Conservation (phyloP, 23 red algal genomes). For the Gracilaria caudata region DNA sequence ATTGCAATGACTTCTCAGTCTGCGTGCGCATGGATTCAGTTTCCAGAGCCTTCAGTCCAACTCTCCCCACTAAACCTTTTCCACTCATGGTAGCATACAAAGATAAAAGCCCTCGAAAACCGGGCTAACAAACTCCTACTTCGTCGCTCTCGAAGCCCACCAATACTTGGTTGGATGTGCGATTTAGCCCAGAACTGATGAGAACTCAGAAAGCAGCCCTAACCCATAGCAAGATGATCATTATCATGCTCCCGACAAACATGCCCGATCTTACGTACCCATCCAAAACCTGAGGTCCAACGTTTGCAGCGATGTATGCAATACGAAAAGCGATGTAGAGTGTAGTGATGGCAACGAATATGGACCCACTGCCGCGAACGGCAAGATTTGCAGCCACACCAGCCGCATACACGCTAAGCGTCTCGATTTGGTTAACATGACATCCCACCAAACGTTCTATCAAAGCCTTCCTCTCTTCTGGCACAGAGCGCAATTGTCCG, state of each 20-base stretch:
- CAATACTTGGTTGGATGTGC: no score
- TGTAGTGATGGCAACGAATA: slow-evolving; percentile 11
- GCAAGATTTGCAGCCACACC: slow-evolving; percentile 23
- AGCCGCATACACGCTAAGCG: slow-evolving; percentile 30
- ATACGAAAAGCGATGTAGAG: slow-evolving; percentile 35
- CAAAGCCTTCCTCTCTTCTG: slow-evolving; percentile 24
- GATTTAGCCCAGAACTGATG: no score
- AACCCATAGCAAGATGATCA: not conserved
- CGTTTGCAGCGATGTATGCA: slow-evolving; percentile 30
- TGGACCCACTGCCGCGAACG: not conserved
- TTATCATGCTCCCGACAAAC: slow-evolving; percentile 32
- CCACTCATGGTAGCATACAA: no score
- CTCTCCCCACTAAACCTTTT: no score
- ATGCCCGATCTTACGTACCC: slow-evolving; percentile 15
- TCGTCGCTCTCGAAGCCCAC: no score
- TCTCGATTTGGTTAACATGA: slow-evolving; percentile 52
- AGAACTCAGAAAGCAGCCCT: not conserved
- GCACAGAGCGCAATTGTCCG: not conserved
- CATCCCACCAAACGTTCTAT: not conserved
- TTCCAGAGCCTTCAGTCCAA: no score
- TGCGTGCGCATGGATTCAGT: no score
- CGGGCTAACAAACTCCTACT: no score
- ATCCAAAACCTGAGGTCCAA: slow-evolving; percentile 13
- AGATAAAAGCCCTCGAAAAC: no score
- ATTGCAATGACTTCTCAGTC: no score